Evolutionary conservation across 805 yeast species (phyloP), one percentile per base, ranked within the genome.

Genomic region (Ogataea glucozyma): DNA sequence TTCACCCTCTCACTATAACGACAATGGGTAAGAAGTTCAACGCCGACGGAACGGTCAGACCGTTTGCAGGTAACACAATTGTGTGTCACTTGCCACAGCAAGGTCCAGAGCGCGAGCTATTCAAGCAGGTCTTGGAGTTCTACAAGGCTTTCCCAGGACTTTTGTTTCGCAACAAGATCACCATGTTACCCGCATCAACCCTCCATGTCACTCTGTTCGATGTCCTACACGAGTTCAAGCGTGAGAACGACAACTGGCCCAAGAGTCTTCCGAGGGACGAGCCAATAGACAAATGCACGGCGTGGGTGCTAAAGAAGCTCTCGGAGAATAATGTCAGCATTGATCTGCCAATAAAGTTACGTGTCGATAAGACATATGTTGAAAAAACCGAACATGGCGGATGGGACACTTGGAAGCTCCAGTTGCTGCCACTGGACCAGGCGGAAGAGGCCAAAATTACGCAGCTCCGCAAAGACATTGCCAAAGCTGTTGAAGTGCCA

Each of bases 351-450:
- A 41, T 51, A n/a, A 39, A 37, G 29, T 26, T 51, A 26, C 42
- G 38, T 14, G 47, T 42, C 14, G 53, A 48, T 33, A 16, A 13
- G n/a, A 23, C 37, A 21, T 46, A 40, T 37, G 37, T 39, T 12
- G 47, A 42, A 26, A 39, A 48, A 29, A n/a, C 33, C 9, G 17
- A 16, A 2, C 51, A 51, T 19, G 48, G 49, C 12, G 41, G 48
- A 3, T 40, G 39, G 46, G 55, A 48, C 18, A 51, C 55, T 11
- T 51, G 55, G 55, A 51, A 51, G 30, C 40, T 51, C 17, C 47
- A 41, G 9, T 29, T 51, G 19, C 13, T 41, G 11, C 55, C 55
- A 2, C 10, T 39, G 11, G 41, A 51, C 19, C 40, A 46, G 13
- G 16, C 20, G 8, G 53, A 51, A 29, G 40, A 32, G 21, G 31